Evolutionary conservation across 345 rosid species (phyloP).

Genomic region (Zanthoxylum bungeanum): DNA sequence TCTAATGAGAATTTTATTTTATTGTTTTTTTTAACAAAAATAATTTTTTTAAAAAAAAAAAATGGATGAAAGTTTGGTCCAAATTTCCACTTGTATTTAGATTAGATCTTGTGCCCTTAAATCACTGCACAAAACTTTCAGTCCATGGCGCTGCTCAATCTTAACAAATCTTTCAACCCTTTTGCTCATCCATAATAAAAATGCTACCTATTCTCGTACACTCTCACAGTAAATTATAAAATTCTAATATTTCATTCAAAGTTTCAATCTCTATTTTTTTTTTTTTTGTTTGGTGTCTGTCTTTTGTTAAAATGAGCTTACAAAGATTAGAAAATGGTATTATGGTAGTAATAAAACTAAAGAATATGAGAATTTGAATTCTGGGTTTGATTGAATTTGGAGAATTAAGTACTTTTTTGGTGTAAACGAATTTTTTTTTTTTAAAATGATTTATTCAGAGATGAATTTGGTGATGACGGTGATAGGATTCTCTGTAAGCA

Average conservation of each 20-base stretch:
- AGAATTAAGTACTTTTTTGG: background rate
- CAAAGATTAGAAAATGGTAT: background rate
- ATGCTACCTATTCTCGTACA: background rate
- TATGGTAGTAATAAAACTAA: background rate
- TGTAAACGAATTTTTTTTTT: too few species aligned
- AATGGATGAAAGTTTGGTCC: background rate
- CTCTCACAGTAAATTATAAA: background rate
- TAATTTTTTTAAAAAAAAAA: too few species aligned
- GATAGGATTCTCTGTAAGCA: conserved; percentile 74
- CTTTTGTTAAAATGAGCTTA: background rate
- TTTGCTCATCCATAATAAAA: background rate
- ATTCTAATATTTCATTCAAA: background rate
- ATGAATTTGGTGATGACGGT: conserved; percentile 79
- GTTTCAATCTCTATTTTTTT: background rate
- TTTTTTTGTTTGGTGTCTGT: too few species aligned
- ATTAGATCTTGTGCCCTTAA: background rate
- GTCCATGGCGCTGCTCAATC: background rate
- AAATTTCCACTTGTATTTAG: background rate
- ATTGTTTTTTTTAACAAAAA: too few species aligned
- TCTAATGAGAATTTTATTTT: too few species aligned
- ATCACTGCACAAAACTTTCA: background rate
- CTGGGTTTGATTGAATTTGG: conserved; percentile 8
- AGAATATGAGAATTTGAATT: background rate
- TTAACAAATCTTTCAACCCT: background rate
- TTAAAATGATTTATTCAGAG: conserved; percentile 62